A percentile compares a stretch with the other conserved stretches of the same genome.
Evolutionary conservation across 2,329 filamentous ascomycete genomes (phyloP).

Genomic region (Fonsecaea pedrosoi): DNA sequence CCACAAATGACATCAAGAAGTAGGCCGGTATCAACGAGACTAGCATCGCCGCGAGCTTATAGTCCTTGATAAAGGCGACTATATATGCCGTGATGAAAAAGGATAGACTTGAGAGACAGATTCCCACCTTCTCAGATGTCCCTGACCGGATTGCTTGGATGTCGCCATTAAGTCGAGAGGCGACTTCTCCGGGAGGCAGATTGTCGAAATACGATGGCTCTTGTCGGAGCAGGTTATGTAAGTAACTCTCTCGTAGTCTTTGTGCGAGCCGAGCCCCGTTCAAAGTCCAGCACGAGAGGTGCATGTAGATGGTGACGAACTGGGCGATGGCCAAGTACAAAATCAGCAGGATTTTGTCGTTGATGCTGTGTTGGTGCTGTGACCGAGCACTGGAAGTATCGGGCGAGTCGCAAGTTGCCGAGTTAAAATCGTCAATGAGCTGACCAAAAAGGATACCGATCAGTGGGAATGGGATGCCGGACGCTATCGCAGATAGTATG

Average conservation of each 20-base stretch:
- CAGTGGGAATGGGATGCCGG: constrained; percentile 49
- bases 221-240: constrained; percentile 38
- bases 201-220: constrained; percentile 45
- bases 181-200: constrained; percentile 56
- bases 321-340: constrained; percentile 70
- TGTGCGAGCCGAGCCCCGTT: constrained; percentile 69
- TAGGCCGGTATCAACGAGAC: constrained; percentile 56
- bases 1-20: constrained; percentile 54
- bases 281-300: constrained; percentile 69
- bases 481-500: constrained; percentile 45
- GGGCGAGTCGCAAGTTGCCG: constrained; percentile 24
- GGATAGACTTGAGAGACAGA: constrained; percentile 53
- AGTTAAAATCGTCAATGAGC: constrained; percentile 49
- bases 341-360: constrained; percentile 66
- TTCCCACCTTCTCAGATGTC: constrained; percentile 59
- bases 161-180: constrained; percentile 55
- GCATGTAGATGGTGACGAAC: constrained; percentile 69
- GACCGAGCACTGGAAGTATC: constrained; percentile 2
- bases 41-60: constrained; percentile 54
- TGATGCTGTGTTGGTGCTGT: constrained; percentile 53
- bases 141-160: constrained; percentile 56
- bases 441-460: constrained; percentile 51
- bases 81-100: constrained; percentile 59
- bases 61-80: constrained; percentile 57
- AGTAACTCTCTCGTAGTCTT: constrained; percentile 62